Evolutionary conservation across 2,329 filamentous ascomycete species (phyloP).

Genomic region (Westerdykella ornata): DNA sequence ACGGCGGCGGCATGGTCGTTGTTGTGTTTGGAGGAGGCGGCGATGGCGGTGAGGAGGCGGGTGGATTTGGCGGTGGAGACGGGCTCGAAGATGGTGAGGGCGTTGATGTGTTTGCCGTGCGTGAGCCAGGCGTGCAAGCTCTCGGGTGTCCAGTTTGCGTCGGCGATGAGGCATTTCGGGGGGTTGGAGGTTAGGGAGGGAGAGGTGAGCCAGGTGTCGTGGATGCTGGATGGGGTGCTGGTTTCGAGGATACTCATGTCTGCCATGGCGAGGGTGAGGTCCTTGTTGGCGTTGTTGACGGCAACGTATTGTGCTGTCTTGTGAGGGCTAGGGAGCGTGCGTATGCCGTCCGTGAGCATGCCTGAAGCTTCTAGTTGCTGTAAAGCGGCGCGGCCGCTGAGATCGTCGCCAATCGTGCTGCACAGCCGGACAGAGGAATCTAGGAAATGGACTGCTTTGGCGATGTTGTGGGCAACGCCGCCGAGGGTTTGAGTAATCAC

Average conservation of each 20-base stretch:
- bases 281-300: conserved; percentile 75
- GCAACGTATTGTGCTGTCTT: conserved; percentile 88
- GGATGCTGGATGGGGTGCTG: conserved; percentile 22
- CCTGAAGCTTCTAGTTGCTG: conserved; percentile 57
- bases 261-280: conserved; percentile 86
- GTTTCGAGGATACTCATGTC: conserved; percentile 79
- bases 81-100: conserved; percentile 76
- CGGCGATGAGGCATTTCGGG: conserved; percentile 73
- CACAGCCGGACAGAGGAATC: conserved; percentile 63
- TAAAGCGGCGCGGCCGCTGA: conserved; percentile 67
- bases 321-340: conserved; percentile 37
- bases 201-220: conserved; percentile 11
- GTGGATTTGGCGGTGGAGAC: conserved; percentile 76
- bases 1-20: conserved; percentile 53
- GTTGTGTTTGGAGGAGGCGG: conserved; percentile 69
- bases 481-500: conserved; percentile 76
- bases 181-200: conserved; percentile 15
- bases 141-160: conserved; percentile 73
- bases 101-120: conserved; percentile 51
- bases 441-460: conserved; percentile 69
- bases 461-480: conserved; percentile 88
- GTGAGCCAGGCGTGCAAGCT: conserved; percentile 62
- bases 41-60: conserved; percentile 52
- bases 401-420: conserved; percentile 74
- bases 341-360: conserved; percentile 59